Conservation (phyloP, 1,284 basidiomycete species). For the Meira miltonrushii region DNA sequence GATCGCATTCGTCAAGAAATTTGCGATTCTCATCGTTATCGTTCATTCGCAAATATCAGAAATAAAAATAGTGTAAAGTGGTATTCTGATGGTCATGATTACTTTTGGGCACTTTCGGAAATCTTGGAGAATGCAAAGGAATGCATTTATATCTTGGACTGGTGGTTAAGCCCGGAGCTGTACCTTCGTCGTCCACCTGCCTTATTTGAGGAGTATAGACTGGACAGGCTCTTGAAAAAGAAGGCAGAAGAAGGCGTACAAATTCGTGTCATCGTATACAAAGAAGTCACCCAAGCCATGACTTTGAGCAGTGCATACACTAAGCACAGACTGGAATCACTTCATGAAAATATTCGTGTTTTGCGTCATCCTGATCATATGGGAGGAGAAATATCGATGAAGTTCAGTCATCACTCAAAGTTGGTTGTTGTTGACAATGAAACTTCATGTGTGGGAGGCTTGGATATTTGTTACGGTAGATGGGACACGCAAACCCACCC, state of each 20-base stretch:
- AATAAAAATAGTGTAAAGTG: slow-evolving; percentile 75
- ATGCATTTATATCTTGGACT: slow-evolving; percentile 23
- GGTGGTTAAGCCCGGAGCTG: slow-evolving; percentile 75
- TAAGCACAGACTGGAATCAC: slow-evolving; percentile 67
- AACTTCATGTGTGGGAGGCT: slow-evolving; percentile 64
- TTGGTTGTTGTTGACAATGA: slow-evolving; percentile 68
- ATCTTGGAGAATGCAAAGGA: slow-evolving; percentile 18
- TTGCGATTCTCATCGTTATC: slow-evolving; percentile 71
- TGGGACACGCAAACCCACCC: slow-evolving; percentile 64
- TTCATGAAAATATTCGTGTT: slow-evolving; percentile 80
- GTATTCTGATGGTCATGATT: slow-evolving; percentile 62
- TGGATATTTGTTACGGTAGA: slow-evolving; percentile 87
- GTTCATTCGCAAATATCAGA: slow-evolving; percentile 71
- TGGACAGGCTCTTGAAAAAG: slow-evolving; percentile 73
- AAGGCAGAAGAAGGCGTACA: slow-evolving; percentile 87
- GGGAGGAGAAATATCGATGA: slow-evolving; percentile 18
- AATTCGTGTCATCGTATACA: slow-evolving; percentile 69
- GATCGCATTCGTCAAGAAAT: slow-evolving; percentile 68
- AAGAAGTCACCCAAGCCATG: slow-evolving; percentile 75
- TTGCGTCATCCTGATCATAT: slow-evolving; percentile 58
- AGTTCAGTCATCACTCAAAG: slow-evolving; percentile 55
- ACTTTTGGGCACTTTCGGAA: slow-evolving; percentile 72
- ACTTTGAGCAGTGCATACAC: slow-evolving; percentile 22
- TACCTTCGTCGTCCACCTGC: slow-evolving; percentile 85
- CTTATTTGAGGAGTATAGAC: slow-evolving; percentile 72